These are phyloP conservation scores for Pythium monospermum DNA, from an alignment of 352 stramenopile species.

Conservation along the genomic window DNA sequence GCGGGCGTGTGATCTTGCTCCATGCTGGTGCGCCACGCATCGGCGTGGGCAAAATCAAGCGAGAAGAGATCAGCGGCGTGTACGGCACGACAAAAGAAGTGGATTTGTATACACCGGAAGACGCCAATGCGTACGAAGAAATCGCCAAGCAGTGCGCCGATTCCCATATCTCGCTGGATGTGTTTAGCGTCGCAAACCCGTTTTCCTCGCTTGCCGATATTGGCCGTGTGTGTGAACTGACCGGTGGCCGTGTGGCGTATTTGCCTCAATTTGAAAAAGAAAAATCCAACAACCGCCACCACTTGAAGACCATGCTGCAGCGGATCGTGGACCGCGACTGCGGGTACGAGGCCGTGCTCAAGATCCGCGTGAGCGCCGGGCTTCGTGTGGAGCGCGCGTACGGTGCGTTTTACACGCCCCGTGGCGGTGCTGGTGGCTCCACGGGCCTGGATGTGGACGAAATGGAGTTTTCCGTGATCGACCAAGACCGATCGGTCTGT, in stretches of 20 bases:
- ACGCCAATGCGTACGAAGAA: conserved; percentile 63
- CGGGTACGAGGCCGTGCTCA: conserved; percentile 85
- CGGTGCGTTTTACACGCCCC: conserved; percentile 71
- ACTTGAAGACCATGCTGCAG: conserved; percentile 70
- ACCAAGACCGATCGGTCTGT: conserved; percentile 79
- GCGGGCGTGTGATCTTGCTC: conserved; percentile 70
- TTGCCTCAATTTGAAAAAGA: conserved; percentile 87
- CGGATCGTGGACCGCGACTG: conserved; percentile 67
- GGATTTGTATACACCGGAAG: conserved; percentile 72
- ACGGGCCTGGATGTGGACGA: conserved; percentile 71
- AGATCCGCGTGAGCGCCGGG: conserved; percentile 81
- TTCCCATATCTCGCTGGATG: conserved; percentile 77
- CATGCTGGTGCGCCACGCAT: conserved; percentile 69
- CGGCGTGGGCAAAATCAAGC: conserved; percentile 70
- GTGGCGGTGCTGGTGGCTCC: conserved; percentile 47
- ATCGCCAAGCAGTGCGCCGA: conserved; percentile 66
- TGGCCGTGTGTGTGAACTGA: conserved; percentile 77
- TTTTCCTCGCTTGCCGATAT: conserved; percentile 81
- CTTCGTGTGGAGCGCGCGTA: conserved; percentile 84
- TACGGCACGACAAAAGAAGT: conserved; percentile 86
- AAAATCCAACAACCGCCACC: conserved; percentile 71
- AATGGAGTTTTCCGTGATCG: conserved; percentile 86
- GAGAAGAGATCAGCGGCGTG: conserved; percentile 68
- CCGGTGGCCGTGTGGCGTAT: conserved; percentile 79
- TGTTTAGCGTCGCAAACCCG: conserved; percentile 81